Evolutionary conservation across 2,329 filamentous ascomycete species (phyloP), one percentile per base, ranked within the genome.

Genomic region (Apiospora malaysiana): DNA sequence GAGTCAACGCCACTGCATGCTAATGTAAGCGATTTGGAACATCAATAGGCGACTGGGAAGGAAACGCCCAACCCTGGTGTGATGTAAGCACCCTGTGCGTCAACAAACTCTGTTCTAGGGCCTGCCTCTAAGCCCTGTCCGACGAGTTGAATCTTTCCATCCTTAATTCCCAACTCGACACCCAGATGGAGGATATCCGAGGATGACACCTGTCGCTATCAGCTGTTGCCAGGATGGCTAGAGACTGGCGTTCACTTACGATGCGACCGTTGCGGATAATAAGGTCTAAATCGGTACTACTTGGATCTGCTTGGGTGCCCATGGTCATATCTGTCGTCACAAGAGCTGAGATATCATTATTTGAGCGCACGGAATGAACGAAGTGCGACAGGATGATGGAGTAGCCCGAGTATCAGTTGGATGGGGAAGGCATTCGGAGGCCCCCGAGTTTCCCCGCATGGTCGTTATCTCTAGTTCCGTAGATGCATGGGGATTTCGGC

Each of bases 1-100:
- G 76, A 78, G 73, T 84, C 82, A 4, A 84, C 77, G n/a, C 82
- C 82, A 3, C 82, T 82, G 8, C 80, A 81, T 78, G 79, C 67
- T 4, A 56, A 27, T 65, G 40, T 27, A 14, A 69, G 40, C 14
- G 37, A 69, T 43, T 2, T 10, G 12, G 12, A 2, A 14, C 2
- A 45, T 12, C 42, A 45, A 45, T 16, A 45, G 3, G 21, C 14
- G 25, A 32, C 5, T 5, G 0, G 18, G 18, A 5, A 21, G n/a
- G 21, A 25, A n/a, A 7, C 12, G 27, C 7, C 73, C 37, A 25
- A 78, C 75, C 71, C 40, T 72, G 79, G 80, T 79, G 81, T 84
- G 14, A 85, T 80, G 76, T 82, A 84, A 40, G 79, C 83, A 18
- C 82, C 82, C 71, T 84, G 79, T 1, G 82, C 82, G 70, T 84